These are phyloP conservation scores for Penicillium salamii DNA, from an alignment of 495 filamentous ascomycete genomes.

Conservation along the genomic window DNA sequence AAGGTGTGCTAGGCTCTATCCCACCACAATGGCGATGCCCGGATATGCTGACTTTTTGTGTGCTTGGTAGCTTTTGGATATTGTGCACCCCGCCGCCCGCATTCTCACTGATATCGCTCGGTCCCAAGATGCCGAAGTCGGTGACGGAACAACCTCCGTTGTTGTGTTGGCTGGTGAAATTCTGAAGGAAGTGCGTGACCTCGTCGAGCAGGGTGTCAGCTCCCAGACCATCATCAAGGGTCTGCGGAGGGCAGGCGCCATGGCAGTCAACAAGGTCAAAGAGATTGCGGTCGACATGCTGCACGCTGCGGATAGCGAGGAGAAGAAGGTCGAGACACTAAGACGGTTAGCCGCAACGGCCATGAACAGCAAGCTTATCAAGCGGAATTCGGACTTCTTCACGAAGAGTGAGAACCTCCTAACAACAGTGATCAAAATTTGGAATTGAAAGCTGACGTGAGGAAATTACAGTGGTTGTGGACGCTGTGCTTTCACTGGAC, in stretches of 20 bases:
- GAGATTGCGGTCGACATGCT: constrained; percentile 88
- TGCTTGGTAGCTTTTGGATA: constrained; percentile 77
- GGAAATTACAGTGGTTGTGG: constrained; percentile 77
- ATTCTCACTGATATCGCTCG: constrained; percentile 98
- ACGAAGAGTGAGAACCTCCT: constrained; percentile 75
- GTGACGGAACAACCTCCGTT: constrained; percentile 95
- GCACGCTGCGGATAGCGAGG: constrained; percentile 52
- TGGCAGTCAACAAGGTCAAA: constrained; percentile 98
- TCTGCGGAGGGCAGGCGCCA: constrained; percentile 77
- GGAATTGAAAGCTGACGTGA: constrained; percentile 4
- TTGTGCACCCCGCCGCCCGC: constrained; percentile 95
- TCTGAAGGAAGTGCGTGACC: constrained; percentile 89
- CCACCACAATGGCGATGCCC: too few species aligned
- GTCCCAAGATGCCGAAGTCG: constrained; percentile 98
- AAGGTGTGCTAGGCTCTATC: constrained; percentile 58
- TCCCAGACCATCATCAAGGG: constrained; percentile 97
- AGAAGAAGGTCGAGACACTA: constrained; percentile 86
- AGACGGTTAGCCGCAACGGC: constrained; percentile 89
- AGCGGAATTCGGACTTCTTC: constrained; percentile 94
- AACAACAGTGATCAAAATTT: not conserved
- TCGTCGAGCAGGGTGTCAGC: constrained; percentile 95
- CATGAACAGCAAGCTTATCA: constrained; percentile 99
- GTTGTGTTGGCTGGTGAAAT: constrained; percentile 96
- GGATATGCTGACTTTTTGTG: constrained; percentile 17
- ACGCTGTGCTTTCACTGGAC: constrained; percentile 94